Percentiles rank a stretch among this genome's conserved stretches.
Conservation (phyloP, 768 basidiomycete genomes). For the Mycena sanguinolenta region DNA sequence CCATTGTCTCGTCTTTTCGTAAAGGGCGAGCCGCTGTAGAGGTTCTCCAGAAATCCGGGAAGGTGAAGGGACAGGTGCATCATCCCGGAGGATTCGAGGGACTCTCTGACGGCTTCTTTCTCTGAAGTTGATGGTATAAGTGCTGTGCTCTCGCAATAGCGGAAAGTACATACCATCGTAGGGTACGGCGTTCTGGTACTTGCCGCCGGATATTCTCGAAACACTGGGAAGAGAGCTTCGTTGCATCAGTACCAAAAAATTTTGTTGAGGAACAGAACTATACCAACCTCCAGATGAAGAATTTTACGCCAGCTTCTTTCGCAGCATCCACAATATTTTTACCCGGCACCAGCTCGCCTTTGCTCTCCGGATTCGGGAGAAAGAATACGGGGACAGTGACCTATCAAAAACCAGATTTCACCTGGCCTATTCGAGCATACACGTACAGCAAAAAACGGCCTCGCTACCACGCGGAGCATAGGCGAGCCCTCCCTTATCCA, state of each 20-base stretch:
- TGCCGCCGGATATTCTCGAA: constrained; percentile 2
- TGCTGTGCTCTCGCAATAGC: not conserved
- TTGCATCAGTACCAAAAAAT: not conserved
- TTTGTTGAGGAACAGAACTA: not conserved
- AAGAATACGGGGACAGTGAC: not conserved
- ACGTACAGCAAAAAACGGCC: constrained; percentile 24
- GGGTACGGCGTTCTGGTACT: constrained; percentile 4
- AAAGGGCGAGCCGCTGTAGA: not conserved
- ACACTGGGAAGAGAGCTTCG: constrained; percentile 17
- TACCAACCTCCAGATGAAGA: constrained; percentile 10
- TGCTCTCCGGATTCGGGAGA: not conserved
- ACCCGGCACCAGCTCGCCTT: not conserved
- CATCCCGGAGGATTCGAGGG: constrained; percentile 17
- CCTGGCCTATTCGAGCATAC: not conserved
- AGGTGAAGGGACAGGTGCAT: constrained; percentile 9
- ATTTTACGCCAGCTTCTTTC: constrained; percentile 17
- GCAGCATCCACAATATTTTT: constrained; percentile 17
- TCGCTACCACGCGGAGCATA: constrained; percentile 10
- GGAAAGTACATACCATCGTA: constrained; percentile 13
- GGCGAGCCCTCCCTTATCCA: constrained; percentile 6
- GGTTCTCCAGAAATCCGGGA: constrained; percentile 8
- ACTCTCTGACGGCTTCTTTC: constrained; percentile 7
- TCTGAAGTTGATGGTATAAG: not conserved
- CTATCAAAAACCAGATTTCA: not conserved
- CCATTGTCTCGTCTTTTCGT: not conserved